Conservation (phyloP, 2,329 filamentous ascomycete species). For the Exophiala spinifera region DNA sequence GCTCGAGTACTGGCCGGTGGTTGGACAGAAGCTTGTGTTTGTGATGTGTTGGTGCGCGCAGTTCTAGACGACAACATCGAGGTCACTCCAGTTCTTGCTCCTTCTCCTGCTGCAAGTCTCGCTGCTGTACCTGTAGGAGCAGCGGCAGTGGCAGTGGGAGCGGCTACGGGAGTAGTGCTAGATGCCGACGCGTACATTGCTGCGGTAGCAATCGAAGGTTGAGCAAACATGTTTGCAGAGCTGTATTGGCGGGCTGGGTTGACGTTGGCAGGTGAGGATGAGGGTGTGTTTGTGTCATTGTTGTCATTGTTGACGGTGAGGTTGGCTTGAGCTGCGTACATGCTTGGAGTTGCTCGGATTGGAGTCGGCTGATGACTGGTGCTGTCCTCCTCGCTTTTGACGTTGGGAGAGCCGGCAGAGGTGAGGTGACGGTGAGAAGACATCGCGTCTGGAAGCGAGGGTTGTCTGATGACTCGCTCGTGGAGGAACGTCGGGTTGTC, state of each 20-base stretch:
- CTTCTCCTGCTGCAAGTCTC: too few species aligned
- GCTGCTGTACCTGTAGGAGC: too few species aligned
- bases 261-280: too few species aligned
- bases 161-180: too few species aligned
- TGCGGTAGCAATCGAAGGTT: neutral
- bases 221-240: neutral
- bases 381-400: conserved; percentile 16
- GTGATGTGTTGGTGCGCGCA: too few species aligned
- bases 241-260: neutral
- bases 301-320: too few species aligned
- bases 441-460: neutral
- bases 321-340: neutral
- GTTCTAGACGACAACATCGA: too few species aligned
- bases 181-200: too few species aligned
- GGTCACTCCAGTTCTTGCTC: too few species aligned
- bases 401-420: neutral
- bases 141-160: too few species aligned
- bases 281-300: too few species aligned
- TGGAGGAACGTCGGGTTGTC: neutral
- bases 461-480: neutral
- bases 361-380: neutral
- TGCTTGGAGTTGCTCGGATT: neutral
- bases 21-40: neutral
- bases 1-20: neutral
- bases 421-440: conserved; percentile 1